Evolutionary conservation across 2,329 filamentous ascomycete species (phyloP).

Genomic region (Paraphoma sp.): DNA sequence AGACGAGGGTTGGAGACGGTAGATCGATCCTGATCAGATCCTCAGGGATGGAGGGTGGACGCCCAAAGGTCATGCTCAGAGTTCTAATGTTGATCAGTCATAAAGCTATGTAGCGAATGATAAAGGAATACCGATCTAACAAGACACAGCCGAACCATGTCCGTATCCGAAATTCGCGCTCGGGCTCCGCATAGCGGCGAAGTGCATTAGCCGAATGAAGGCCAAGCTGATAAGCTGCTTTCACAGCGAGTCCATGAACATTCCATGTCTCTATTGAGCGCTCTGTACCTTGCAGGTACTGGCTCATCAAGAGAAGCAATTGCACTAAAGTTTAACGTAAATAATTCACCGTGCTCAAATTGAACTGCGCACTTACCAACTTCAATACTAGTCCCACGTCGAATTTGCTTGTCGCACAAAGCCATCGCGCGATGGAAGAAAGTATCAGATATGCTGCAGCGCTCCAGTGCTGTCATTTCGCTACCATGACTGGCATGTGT

Average conservation of each 20-base stretch:
- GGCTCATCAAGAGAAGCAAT: constrained; percentile 51
- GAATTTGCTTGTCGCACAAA: constrained; percentile 53
- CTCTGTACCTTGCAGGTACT: constrained; percentile 63
- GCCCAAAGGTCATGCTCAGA: constrained; percentile 60
- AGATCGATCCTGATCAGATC: constrained; percentile 51
- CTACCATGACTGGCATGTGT: constrained; percentile 43
- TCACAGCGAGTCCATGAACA: constrained; percentile 60
- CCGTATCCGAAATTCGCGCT: constrained; percentile 57
- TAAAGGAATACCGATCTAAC: constrained; percentile 49
- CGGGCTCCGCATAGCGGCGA: constrained; percentile 46
- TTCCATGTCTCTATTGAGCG: constrained; percentile 62
- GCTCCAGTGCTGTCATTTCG: constrained; percentile 41
- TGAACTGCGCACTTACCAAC: constrained; percentile 38
- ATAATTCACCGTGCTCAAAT: neutral
- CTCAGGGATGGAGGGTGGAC: constrained; percentile 56
- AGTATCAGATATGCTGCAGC: constrained; percentile 52
- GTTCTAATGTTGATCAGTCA: constrained; percentile 36
- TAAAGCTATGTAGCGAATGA: neutral
- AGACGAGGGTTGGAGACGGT: constrained; percentile 22
- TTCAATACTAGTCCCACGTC: constrained; percentile 54
- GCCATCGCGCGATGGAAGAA: constrained; percentile 55
- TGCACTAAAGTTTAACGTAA: constrained; percentile 7
- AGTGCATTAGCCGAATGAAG: constrained; percentile 55
- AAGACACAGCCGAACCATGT: constrained; percentile 60
- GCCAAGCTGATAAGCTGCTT: constrained; percentile 59